A percentile compares a stretch with the other conserved stretches of the same genome.
Evolutionary conservation across 768 basidiomycete species (phyloP).

Genomic region (Kwoniella sp.): DNA sequence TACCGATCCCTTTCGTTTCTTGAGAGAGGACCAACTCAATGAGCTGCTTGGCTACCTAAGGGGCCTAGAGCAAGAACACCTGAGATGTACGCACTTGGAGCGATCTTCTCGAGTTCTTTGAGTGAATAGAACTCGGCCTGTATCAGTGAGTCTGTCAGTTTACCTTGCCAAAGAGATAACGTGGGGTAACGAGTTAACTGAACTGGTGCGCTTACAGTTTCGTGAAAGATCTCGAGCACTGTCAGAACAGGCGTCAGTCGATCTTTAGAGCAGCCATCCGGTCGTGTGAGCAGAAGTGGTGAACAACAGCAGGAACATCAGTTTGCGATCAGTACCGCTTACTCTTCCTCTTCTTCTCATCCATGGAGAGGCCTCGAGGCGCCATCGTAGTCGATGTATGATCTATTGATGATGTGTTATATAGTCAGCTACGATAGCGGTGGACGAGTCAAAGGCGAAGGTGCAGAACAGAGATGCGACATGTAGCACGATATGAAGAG

Average conservation of each 20-base stretch:
- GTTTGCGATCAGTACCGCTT: slow-evolving; percentile 2
- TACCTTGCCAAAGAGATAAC: background rate
- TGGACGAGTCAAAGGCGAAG: too few relatives aligned
- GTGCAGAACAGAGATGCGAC: too few relatives aligned
- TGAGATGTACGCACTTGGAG: slow-evolving; percentile 35
- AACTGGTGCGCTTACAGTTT: slow-evolving; percentile 58
- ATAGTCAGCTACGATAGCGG: too few relatives aligned
- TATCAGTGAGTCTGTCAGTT: background rate
- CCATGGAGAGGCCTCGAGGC: slow-evolving; percentile 69
- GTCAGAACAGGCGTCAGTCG: background rate
- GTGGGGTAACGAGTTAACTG: background rate
- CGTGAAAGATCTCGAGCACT: slow-evolving; percentile 87
- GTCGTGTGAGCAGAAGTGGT: background rate
- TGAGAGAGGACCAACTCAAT: slow-evolving; percentile 45
- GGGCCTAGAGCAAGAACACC: background rate
- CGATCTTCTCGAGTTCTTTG: slow-evolving; percentile 80
- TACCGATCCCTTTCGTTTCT: slow-evolving; percentile 88
- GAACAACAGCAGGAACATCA: background rate
- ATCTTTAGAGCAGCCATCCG: background rate
- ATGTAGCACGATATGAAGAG: too few relatives aligned
- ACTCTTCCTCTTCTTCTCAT: slow-evolving; percentile 79
- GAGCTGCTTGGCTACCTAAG: background rate
- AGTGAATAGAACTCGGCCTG: slow-evolving; percentile 84
- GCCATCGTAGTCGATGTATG: slow-evolving; percentile 29
- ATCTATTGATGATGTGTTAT: background rate